Conservation (phyloP, 2,329 filamentous ascomycete species). For the Colletotrichum sp. region DNA sequence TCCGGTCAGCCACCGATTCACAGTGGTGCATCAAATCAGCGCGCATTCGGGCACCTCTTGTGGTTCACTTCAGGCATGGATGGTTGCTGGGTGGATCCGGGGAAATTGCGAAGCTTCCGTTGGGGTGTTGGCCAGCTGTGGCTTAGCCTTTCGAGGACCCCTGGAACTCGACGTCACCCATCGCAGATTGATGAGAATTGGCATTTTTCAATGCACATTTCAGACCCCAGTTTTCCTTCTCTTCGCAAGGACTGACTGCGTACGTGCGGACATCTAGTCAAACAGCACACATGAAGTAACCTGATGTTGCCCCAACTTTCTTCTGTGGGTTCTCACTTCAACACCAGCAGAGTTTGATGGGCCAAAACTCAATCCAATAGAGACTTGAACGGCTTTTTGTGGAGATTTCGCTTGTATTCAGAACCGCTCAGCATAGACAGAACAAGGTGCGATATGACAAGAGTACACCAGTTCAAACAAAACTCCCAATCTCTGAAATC, state of each 20-base stretch:
- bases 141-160: not conserved
- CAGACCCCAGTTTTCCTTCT: not conserved
- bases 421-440: not conserved
- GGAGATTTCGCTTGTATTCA: slow-evolving; percentile 13
- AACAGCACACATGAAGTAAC: not conserved
- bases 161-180: slow-evolving; percentile 14
- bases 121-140: slow-evolving; percentile 7
- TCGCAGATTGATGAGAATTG: not conserved
- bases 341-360: not conserved
- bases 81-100: slow-evolving; percentile 8
- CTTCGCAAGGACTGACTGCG: not conserved
- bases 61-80: not conserved
- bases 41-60: not conserved
- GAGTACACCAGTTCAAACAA: not conserved
- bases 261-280: not conserved
- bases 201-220: not conserved
- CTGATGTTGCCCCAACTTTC: not conserved
- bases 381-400: not conserved
- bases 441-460: not conserved
- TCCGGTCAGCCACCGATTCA: not conserved
- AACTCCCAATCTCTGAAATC: not conserved
- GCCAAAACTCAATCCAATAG: not conserved
- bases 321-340: not conserved
- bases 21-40: not conserved
- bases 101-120: slow-evolving; percentile 11